Base-by-base conservation (phyloP, 345 rosid species). In the Hibiscus mutabilis region DNA sequence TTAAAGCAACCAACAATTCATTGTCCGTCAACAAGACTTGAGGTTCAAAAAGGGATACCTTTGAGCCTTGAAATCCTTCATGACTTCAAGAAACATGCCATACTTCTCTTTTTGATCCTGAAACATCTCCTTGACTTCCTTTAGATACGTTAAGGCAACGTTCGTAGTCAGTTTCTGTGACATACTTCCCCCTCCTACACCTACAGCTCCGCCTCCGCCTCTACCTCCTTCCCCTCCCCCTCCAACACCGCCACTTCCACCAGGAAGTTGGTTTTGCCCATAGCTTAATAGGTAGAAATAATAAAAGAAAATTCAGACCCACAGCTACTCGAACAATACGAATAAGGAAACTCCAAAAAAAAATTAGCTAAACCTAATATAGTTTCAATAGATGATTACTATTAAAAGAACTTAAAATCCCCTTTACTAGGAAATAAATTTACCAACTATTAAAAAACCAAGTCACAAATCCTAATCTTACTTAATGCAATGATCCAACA, bases 91-190 rank as follows among this genome's bases (percentile, higher is more conserved):
- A 69, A 95, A 92, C 85, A 56, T 83, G 68, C 92, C 96, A 73
- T 92, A 90, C 79, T 88, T 95, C 68, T 86, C 99, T 78, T 83
- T 86, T 77, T 95, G 91, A 74, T 92, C 93, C 75, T 87, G 97
- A 84, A 95, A 92, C 94, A 85, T 91, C 78, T 94, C 97, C 75
- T 90, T 90, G 53, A 95, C 99, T 83, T 87, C 82, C 79, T 90
- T 95, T 47, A 95, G 82, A 82, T 95, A 95, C 0, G 88, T 74
- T 73, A 91, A 73, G 65, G 98, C 97, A 71, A 91, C 97, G 42
- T 83, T 85, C 7, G 95, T 94, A 2, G 98, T 94, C 72, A 94
- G 75, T 75, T 90, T 92, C 75, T 86, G 95, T 42, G 27, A 55
- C 59, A 21, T 55, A 49, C 19, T 49, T 4, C 55, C 55, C 55